Evolutionary conservation across 148 eudicot species (phyloP), one percentile per base, ranked within the genome.

Genomic region (Camellia granthamiana): DNA sequence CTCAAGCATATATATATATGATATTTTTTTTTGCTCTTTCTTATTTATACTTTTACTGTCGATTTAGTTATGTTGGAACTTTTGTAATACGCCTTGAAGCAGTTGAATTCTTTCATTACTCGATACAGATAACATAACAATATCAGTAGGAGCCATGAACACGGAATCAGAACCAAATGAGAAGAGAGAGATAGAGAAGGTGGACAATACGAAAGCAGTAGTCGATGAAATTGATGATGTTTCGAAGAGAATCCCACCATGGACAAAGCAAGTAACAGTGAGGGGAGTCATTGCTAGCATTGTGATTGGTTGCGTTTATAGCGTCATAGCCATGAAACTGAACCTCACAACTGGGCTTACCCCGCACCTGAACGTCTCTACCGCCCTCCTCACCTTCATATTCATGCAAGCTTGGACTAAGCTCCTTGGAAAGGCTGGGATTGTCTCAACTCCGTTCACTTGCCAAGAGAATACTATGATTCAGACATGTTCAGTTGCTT

Each of bases 391-490:
- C 19, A 97, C 94, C 7, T 94, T 90, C 72, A 83, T 94, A 51
- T 84, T 94, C 76, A 85, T 94, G 11, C 80, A 88, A 2, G 66
- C 83, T 3, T 92, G 94, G 97, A 86, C 85, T 9, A 90, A 87
- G 63, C 4, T 92, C 9, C 77, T 90, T 18, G 69, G 84, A 16
- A 90, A 84, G 77, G 38, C 66, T 2, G 94, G 94, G 16, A 78
- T 90, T 43, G 79, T 80, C 19, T 83, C 97, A 0, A 77, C 69
- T 64, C 98, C 98, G 2, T 94, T 94, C 71, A 92, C 98, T 19
- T 85, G 87, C 70, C 97, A 94, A 78, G 98, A 94, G 84, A 94
- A 94, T 19, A 91, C 97, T 54, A 92, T 94, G 93, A 92, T 94
- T 66, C 98, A 92, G 74, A 94, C 98, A 10, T 88, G 87, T 83